These are phyloP conservation scores for Rhizopogon vulgaris DNA, from an alignment of 768 basidiomycete genomes.

Conservation along the genomic window DNA sequence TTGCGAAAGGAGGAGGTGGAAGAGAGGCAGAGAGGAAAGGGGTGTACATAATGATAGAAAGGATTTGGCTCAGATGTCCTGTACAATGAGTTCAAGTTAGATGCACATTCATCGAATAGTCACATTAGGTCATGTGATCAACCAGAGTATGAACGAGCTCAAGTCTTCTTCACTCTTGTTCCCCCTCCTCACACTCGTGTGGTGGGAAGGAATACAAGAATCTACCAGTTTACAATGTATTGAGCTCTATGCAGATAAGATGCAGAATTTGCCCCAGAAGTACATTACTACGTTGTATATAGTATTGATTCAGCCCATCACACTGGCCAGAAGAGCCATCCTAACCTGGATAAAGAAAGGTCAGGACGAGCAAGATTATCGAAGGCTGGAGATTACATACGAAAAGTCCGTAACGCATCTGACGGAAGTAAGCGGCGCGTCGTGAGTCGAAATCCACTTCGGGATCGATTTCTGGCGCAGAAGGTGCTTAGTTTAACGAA, in stretches of 20 bases:
- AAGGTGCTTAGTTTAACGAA: slow-evolving; percentile 7
- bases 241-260: background rate
- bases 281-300: background rate
- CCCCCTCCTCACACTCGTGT: too few relatives aligned
- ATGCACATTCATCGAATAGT: too few relatives aligned
- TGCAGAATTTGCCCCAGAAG: background rate
- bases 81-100: too few relatives aligned
- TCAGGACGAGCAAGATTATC: background rate
- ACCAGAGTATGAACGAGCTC: too few relatives aligned
- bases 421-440: slow-evolving; percentile 94
- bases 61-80: too few relatives aligned
- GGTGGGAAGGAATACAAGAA: background rate
- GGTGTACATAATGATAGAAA: too few relatives aligned
- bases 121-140: too few relatives aligned
- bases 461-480: slow-evolving; percentile 82
- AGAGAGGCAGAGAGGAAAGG: too few relatives aligned
- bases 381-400: slow-evolving; percentile 46
- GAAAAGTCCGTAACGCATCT: slow-evolving; percentile 97
- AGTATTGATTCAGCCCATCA: slow-evolving; percentile 32
- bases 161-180: too few relatives aligned
- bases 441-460: slow-evolving; percentile 96
- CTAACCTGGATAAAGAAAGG: slow-evolving; percentile 43
- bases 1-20: too few relatives aligned
- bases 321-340: slow-evolving; percentile 75
- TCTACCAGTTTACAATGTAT: background rate